Conservation (phyloP, 768 basidiomycete species). For the Saitozyma podzolica region DNA sequence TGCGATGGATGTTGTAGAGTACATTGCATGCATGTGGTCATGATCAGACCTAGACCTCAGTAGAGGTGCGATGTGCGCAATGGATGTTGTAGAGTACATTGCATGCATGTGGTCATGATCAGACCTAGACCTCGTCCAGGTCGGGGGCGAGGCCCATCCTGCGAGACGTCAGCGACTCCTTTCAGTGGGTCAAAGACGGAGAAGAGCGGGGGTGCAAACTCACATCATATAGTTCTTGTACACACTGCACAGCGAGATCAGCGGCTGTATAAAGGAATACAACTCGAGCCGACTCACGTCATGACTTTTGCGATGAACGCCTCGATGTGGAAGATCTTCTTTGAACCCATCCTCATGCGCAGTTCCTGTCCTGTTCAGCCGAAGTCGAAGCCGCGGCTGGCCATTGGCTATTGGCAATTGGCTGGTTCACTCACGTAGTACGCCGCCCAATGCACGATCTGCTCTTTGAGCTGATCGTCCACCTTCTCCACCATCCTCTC, state of each 20-base stretch:
- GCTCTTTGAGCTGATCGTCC: slow-evolving; percentile 84
- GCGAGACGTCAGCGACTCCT: neutral
- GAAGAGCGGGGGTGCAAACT: neutral
- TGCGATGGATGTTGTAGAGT: neutral
- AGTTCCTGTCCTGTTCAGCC: slow-evolving; percentile 64
- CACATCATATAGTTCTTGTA: slow-evolving; percentile 26
- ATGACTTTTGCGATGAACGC: slow-evolving; percentile 97
- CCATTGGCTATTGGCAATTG: neutral
- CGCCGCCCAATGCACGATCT: slow-evolving; percentile 97
- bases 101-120: neutral
- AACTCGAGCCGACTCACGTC: slow-evolving; percentile 54
- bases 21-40: neutral
- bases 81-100: neutral
- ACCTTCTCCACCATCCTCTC: slow-evolving; percentile 81
- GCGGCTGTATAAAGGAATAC: neutral
- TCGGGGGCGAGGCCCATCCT: slow-evolving; percentile 17
- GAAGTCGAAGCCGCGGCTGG: neutral
- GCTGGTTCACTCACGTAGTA: slow-evolving; percentile 69
- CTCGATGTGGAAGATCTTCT: slow-evolving; percentile 95
- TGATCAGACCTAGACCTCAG: slow-evolving; percentile 2
- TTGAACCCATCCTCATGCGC: slow-evolving; percentile 89
- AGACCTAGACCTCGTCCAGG: slow-evolving; percentile 9
- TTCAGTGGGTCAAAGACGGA: neutral
- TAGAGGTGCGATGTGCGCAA: neutral
- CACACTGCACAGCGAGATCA: slow-evolving; percentile 18